These are phyloP conservation scores for Fraxinus sp. DNA, from an alignment of 305 asterid species.

Conservation along the genomic window DNA sequence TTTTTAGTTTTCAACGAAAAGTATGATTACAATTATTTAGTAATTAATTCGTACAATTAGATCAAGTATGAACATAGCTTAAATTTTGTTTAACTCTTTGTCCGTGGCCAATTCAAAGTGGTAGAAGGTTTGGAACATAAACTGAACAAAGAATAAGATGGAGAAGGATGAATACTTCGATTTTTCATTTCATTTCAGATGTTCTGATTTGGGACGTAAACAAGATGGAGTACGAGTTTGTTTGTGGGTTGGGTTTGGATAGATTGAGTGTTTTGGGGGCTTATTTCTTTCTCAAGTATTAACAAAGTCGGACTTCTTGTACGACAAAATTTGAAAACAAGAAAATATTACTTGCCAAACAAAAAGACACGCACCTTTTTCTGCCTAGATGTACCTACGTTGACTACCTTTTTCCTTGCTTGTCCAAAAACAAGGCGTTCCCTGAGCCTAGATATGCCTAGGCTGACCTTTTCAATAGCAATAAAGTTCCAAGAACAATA, in stretches of 20 bases:
- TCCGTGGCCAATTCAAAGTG: background rate
- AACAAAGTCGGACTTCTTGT: background rate
- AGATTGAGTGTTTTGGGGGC: background rate
- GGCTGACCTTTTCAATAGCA: background rate
- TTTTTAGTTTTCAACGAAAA: background rate
- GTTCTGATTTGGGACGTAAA: background rate
- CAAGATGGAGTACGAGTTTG: background rate
- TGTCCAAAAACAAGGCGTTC: background rate
- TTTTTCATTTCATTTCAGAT: background rate
- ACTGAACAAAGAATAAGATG: background rate
- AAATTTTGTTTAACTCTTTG: background rate
- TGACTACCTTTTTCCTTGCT: background rate
- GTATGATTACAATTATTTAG: background rate
- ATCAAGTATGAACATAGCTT: background rate
- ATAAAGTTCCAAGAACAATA: too few species aligned
- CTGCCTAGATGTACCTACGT: background rate
- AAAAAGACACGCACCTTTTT: background rate
- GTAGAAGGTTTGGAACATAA: background rate
- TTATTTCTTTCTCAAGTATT: background rate
- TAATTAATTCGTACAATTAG: too few species aligned
- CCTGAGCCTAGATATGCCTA: background rate
- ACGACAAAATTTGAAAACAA: background rate
- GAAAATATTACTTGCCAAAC: background rate
- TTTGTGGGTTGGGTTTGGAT: background rate
- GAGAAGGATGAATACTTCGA: background rate